Conservation (phyloP, 2,329 filamentous ascomycete species). For the Nemania sp. region DNA sequence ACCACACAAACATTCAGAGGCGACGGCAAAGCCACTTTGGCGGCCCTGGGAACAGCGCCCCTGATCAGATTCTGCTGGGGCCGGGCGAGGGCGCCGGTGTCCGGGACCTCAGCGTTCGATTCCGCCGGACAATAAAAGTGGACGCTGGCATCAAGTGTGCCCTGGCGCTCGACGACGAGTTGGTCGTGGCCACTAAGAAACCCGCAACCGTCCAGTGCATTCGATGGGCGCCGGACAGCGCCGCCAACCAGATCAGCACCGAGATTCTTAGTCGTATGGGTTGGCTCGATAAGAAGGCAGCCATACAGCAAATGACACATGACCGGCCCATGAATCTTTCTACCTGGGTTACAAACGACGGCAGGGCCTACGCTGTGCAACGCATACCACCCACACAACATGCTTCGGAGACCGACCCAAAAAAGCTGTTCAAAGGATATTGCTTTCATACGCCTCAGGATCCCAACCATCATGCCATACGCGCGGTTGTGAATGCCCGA, state of each 20-base stretch:
- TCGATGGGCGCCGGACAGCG: slow-evolving; percentile 84
- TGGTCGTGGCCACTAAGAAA: slow-evolving; percentile 88
- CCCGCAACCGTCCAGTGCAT: slow-evolving; percentile 97
- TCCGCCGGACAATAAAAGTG: slow-evolving; percentile 97
- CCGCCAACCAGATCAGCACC: slow-evolving; percentile 83
- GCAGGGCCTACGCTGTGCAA: slow-evolving; percentile 89
- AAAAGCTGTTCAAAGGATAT: slow-evolving; percentile 82
- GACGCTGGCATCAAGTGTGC: slow-evolving; percentile 91
- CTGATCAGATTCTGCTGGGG: slow-evolving; percentile 70
- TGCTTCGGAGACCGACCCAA: slow-evolving; percentile 53
- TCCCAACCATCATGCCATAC: slow-evolving; percentile 65
- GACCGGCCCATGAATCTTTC: slow-evolving; percentile 96
- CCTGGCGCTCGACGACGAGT: slow-evolving; percentile 86
- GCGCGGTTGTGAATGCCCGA: slow-evolving; percentile 85
- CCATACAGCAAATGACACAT: slow-evolving; percentile 83
- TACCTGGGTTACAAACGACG: slow-evolving; percentile 89
- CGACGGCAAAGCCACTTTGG: slow-evolving; percentile 65
- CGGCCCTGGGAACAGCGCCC: slow-evolving; percentile 57
- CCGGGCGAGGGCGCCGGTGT: slow-evolving; percentile 83
- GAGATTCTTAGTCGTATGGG: slow-evolving; percentile 86
- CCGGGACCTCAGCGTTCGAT: slow-evolving; percentile 85
- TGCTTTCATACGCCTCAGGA: slow-evolving; percentile 80
- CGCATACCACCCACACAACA: slow-evolving; percentile 54
- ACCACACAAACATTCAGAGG: slow-evolving; percentile 65
- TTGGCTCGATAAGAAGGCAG: slow-evolving; percentile 79